These are phyloP conservation scores for Fusarium sp. DNA, from an alignment of 2,329 filamentous ascomycete species.

Conservation along the genomic window DNA sequence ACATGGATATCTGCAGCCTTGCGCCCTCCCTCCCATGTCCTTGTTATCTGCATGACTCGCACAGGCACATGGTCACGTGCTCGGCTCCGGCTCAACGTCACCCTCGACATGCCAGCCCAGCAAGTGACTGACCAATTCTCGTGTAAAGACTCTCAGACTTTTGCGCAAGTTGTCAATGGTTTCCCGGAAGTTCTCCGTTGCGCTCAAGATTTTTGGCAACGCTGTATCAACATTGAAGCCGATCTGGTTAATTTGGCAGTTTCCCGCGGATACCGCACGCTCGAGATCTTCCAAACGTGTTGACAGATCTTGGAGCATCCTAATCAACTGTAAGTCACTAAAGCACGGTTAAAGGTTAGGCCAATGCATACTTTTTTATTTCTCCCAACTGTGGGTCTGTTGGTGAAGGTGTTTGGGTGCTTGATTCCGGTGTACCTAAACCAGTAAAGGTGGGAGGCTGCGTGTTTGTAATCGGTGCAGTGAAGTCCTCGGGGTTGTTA, in stretches of 20 bases:
- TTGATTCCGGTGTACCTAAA: neutral
- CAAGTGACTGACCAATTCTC: slow-evolving; percentile 9
- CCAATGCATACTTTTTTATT: neutral
- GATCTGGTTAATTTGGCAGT: slow-evolving; percentile 6
- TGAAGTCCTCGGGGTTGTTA: neutral
- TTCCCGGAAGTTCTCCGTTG: slow-evolving; percentile 7
- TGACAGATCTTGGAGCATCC: slow-evolving; percentile 4
- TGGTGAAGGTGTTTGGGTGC: neutral
- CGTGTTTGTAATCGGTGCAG: neutral
- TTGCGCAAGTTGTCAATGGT: slow-evolving; percentile 11
- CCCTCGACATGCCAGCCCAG: slow-evolving; percentile 4
- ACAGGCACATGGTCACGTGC: neutral
- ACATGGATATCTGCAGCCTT: too few relatives aligned
- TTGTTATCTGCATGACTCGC: too few relatives aligned
- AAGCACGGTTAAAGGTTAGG: too few relatives aligned
- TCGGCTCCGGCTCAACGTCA: slow-evolving; percentile 6
- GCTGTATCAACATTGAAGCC: slow-evolving; percentile 8
- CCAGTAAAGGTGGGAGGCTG: neutral
- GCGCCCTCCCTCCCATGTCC: too few relatives aligned
- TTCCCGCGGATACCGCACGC: slow-evolving; percentile 5
- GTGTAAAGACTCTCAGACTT: slow-evolving; percentile 16
- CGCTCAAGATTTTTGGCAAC: slow-evolving; percentile 5
- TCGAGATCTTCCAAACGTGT: slow-evolving; percentile 6
- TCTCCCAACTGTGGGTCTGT: neutral
- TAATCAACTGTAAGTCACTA: too few relatives aligned